Base-by-base conservation (phyloP, 2,329 filamentous ascomycete species). In the Hymenoscyphus fructigenus region DNA sequence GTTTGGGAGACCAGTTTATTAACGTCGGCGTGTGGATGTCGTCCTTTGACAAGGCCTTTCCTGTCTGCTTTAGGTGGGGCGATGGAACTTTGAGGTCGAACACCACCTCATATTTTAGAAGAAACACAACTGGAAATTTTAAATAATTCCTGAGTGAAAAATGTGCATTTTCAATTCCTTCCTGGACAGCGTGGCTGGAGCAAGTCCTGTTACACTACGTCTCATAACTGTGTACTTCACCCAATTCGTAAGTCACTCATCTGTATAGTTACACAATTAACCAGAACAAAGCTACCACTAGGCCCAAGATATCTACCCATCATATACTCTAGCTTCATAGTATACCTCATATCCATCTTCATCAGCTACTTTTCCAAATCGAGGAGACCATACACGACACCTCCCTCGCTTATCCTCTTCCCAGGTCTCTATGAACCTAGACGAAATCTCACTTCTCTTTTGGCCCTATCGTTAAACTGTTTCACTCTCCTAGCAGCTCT, bases 271-370 rank as follows among this genome's bases (percentile, higher is more conserved):
- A 12, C 32, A 34, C 32, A 34, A 34, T 34, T 34, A 12, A 34
- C 32, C 3, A 9, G 7, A 34, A 34, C 9, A 9, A 6, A 34
- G 4, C 32, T 34, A 34, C 32, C 32, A 12, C 32, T 34, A 6
- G 53, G 53, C 15, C 53, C 53, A 29, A n/a, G 53, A 57, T 57
- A 20, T 29, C 53, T 57, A 5, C 53, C 53, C 2, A 57, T 23
- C n/a, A 57, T 57, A 23, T 57, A 57, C n/a, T 15, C 20, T 26
- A 57, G 53, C 53, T 57, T 57, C 26, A 15, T 29, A 23, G n/a
- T n/a, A n/a, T 57, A 57, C 29, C 6, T 29, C 15, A 17, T 23
- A 29, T n/a, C 26, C 6, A 15, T 29, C 14, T 20, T 57, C 28
- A 20, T 15, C 17, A 14, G 5, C n/a, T 57, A 57, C 53, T 57